A percentile compares a stretch with the other conserved stretches of the same genome.
phyloP scores from a whole-genome alignment of 2,329 filamentous ascomycete species.

The Dactylellina leptospora region DNA sequence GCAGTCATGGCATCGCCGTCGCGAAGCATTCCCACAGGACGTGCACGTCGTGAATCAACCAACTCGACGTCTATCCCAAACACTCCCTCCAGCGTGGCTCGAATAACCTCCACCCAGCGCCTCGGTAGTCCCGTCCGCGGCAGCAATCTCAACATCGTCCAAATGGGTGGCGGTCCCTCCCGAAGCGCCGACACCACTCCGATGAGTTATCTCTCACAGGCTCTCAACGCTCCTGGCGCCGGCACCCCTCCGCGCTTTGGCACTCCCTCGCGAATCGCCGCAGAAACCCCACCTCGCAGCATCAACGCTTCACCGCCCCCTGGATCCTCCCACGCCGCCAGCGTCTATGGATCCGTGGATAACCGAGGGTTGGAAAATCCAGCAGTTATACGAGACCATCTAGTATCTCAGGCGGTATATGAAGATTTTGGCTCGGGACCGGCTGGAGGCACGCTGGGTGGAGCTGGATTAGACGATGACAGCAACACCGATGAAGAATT shows the following conservation, averaged over 20 bases:
- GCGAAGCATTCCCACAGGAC: constrained; percentile 34
- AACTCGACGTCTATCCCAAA: constrained; percentile 30
- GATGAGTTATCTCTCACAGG: constrained; percentile 76
- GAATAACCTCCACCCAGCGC: constrained; percentile 33
- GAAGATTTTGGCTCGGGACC: constrained; percentile 60
- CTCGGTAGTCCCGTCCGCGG: constrained; percentile 44
- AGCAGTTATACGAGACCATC: constrained; percentile 87
- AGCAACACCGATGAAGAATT: constrained; percentile 69
- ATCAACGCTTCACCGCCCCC: constrained; percentile 63
- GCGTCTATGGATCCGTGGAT: constrained; percentile 87
- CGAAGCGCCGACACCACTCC: constrained; percentile 18
- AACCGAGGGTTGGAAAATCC: constrained; percentile 81
- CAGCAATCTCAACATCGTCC: constrained; percentile 40
- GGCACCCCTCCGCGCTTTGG: constrained; percentile 75
- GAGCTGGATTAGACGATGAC: constrained; percentile 68
- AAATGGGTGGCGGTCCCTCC: constrained; percentile 33
- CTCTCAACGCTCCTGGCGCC: constrained; percentile 66
- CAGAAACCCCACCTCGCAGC: constrained; percentile 60
- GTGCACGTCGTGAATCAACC: constrained; percentile 34
- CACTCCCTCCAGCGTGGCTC: constrained; percentile 32
- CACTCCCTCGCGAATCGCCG: constrained; percentile 66
- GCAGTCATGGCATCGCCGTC: constrained; percentile 44
- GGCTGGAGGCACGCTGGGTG: constrained; percentile 57
- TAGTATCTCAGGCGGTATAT: constrained; percentile 66
- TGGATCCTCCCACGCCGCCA: constrained; percentile 65